Base-by-base conservation (phyloP, 352 stramenopile species). In the Phytopythium montanum region DNA sequence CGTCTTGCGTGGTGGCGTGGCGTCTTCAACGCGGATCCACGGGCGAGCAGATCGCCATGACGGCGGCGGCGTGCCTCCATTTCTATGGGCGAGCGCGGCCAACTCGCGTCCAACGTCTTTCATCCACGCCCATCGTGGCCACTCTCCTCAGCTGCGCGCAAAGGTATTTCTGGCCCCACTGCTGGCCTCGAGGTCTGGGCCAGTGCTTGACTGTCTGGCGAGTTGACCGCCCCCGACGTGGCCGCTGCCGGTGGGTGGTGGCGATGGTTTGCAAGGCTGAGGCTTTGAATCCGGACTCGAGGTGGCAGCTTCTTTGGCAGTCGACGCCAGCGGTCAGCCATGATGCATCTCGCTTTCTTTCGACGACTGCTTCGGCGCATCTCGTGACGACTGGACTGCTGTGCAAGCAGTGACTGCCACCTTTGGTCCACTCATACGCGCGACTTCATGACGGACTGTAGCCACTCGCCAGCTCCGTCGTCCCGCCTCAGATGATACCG, bases 401-500 rank as follows among this genome's bases (percentile, higher is more conserved):
- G 36, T 42, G 36, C 36, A 42, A 42, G 36, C 36, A 6, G 34
- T 18, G 13, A 41, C 8, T 12, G 34, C 33, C 6, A 12, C 34
- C 34, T 41, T n/a, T 1, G 1, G n/a, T 42, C 36, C 36, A 42
- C 36, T 42, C 36, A 42, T 42, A 42, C 36, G 36, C 13, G 36
- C 36, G 36, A 42, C 34, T 12, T 41, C 34, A 41, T 41, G 34
- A 41, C 13, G 13, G 29, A 42, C 10, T 42, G 36, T 42, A 42
- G 36, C 36, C 36, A 42, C n/a, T 42, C 9, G 29, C 29, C 29
- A 34, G 29, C 29, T 4, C 29, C 18, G 21, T 59, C 38, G 26
- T n/a, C 53, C 8, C 5, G 25, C 9, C 6, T 50, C 13, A 54
- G 42, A 51, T 59, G 38, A 68, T 68, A 8, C 61, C 61, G 14